Percentiles rank a stretch among this genome's conserved stretches.
phyloP scores from a whole-genome alignment of 176 grass and related monocot species.

The Tuctoria greenei region DNA sequence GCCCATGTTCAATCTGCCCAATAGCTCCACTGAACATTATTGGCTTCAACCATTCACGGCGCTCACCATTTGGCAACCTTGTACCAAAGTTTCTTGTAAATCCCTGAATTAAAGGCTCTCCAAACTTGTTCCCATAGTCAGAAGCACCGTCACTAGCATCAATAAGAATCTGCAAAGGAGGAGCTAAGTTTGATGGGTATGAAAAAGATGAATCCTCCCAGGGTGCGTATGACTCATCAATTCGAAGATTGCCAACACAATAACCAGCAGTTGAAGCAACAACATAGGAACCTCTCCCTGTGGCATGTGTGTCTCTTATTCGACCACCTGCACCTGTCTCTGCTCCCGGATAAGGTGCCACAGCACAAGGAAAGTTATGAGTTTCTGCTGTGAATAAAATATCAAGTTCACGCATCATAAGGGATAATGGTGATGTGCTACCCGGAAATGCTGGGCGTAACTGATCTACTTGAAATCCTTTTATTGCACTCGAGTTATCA shows the following conservation, averaged over 20 bases:
- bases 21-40: conserved; percentile 98
- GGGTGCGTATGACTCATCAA: conserved; percentile 63
- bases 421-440: conserved; percentile 50
- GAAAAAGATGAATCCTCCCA: conserved; percentile 84
- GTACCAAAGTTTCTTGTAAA: conserved; percentile 78
- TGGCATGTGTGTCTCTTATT: conserved; percentile 91
- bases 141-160: conserved; percentile 80
- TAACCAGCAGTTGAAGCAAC: conserved; percentile 86
- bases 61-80: conserved; percentile 71
- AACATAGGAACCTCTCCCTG: conserved; percentile 75
- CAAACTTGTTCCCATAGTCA: conserved; percentile 97
- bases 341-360: conserved; percentile 78
- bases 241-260: conserved; percentile 83
- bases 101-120: conserved; percentile 86
- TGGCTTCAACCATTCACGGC: conserved; percentile 91
- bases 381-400: conserved; percentile 90
- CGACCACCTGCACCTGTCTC: conserved; percentile 85
- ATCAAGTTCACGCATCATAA: conserved; percentile 60
- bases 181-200: conserved; percentile 71
- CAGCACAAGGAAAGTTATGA: conserved; percentile 91
- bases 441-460: conserved; percentile 55
- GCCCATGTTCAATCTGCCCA: conserved; percentile 79
- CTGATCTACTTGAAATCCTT: conserved; percentile 63
- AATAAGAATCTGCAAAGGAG: conserved; percentile 79
- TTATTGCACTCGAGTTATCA: conserved; percentile 90